phyloP scores from a whole-genome alignment of 176 grass and related monocot genomes.

The Phyllostachys edulis region DNA sequence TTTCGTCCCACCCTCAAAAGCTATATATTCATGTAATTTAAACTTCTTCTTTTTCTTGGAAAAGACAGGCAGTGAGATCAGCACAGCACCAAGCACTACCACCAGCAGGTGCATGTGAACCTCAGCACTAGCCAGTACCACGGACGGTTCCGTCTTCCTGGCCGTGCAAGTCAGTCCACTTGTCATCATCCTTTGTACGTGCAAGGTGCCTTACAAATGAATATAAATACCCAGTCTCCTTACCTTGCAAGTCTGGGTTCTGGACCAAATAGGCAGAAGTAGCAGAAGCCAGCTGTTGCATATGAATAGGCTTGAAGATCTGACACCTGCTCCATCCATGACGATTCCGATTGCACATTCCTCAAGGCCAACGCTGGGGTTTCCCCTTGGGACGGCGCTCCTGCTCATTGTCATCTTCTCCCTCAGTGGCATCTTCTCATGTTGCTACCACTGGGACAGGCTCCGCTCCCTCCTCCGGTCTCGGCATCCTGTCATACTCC shows the following conservation, averaged over 20 bases:
- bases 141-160: conserved; percentile 48
- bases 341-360: conserved; percentile 31
- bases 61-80: conserved; percentile 30
- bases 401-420: conserved; percentile 85
- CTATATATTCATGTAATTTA: conserved; percentile 21
- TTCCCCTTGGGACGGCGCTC: conserved; percentile 79
- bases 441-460: conserved; percentile 98
- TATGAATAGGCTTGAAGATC: conserved; percentile 44
- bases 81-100: conserved; percentile 32
- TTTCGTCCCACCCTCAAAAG: conserved; percentile 45
- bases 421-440: conserved; percentile 84
- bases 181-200: conserved; percentile 39
- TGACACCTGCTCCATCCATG: conserved; percentile 50
- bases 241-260: conserved; percentile 28
- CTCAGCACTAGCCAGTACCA: conserved; percentile 49
- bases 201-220: conserved; percentile 29
- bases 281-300: conserved; percentile 32
- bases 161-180: conserved; percentile 58
- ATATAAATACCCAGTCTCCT: conserved; percentile 30
- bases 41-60: conserved; percentile 41
- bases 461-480: conserved; percentile 57
- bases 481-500: conserved; percentile 23
- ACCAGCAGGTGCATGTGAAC: conserved; percentile 28
- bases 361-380: conserved; percentile 70
- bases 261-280: conserved; percentile 27